Evolutionary conservation across 73 alveolate species (phyloP).

Genomic region (Paramecium tetraurelia): DNA sequence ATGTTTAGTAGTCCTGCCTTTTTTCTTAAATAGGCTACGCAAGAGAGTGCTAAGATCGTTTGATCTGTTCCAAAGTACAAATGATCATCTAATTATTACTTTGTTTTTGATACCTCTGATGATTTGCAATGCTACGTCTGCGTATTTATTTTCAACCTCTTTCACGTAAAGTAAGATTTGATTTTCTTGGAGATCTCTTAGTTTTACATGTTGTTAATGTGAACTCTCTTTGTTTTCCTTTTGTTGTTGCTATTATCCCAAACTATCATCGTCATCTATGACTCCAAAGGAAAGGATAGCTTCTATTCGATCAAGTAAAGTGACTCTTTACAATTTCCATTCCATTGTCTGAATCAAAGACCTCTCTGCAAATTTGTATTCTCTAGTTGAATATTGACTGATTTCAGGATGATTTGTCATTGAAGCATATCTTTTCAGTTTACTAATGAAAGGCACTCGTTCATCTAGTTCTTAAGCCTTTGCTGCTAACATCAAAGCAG

Average conservation of each 20-base stretch:
- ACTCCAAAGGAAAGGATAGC: slow-evolving; percentile 31
- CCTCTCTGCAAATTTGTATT: slow-evolving; percentile 48
- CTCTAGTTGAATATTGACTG: not conserved
- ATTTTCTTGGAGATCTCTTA: slow-evolving; percentile 11
- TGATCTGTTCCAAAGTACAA: not conserved
- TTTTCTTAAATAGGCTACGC: slow-evolving; percentile 35
- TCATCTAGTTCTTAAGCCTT: slow-evolving; percentile 60
- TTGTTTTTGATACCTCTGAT: not conserved
- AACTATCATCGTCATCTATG: slow-evolving; percentile 43
- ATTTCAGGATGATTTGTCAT: slow-evolving; percentile 49
- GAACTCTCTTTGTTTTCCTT: not conserved
- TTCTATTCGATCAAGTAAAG: slow-evolving; percentile 50
- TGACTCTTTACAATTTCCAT: slow-evolving; percentile 50
- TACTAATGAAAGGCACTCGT: slow-evolving; percentile 57
- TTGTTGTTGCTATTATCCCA: not conserved
- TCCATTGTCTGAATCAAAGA: slow-evolving; percentile 14
- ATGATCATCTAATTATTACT: not conserved
- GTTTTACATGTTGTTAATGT: slow-evolving; percentile 4
- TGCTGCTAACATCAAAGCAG: slow-evolving; percentile 46
- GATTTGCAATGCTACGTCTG: not conserved
- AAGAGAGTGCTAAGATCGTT: not conserved
- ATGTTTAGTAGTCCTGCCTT: slow-evolving; percentile 21
- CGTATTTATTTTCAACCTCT: not conserved
- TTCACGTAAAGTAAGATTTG: not conserved
- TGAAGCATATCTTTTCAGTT: slow-evolving; percentile 55